Base-by-base conservation (phyloP, 495 filamentous ascomycete species). In the Platismatia glauca region DNA sequence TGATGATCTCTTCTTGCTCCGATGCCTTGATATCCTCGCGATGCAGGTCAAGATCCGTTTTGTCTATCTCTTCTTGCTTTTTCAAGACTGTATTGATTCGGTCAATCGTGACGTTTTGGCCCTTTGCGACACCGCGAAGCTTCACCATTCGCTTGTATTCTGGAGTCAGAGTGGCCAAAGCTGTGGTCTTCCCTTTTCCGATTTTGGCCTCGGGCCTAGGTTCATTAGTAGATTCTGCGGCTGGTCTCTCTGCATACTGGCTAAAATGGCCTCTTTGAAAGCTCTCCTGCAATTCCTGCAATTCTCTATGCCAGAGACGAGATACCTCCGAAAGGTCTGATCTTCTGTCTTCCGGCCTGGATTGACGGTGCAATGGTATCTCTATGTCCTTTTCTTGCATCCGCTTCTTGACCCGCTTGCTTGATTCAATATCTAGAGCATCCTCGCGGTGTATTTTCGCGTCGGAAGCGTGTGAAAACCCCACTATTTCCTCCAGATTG, bases 401-500 rank as follows among this genome's bases (percentile, higher is more conserved):
- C 33, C 72, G 62, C 59, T 77, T 67, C 7, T 75, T 67, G 38
- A 79, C 75, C 24, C 72, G 71, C 15, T 71, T 67, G 8, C 74
- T 69, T 46, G 69, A 75, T 12, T 72, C 63, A 0, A 73, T 27
- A 0, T 76, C 61, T 20, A 73, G 46, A 24, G 72, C 64, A 63
- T 67, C 71, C 22, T 71, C 68, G 31, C 75, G 78, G 27, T 62
- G 58, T n/a, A 46, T 61, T 37, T 64, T 39, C 59, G 67, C 70
- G 0, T 58, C 9, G 27, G 48, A 52, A 15, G 65, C 55, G 18
- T 53, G 46, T 16, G 69, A 64, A 5, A 63, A 58, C 22, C 70
- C 71, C 2, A 77, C 82, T 48, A 86, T 68, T 60, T 82, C 75
- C 16, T 79, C 72, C 6, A 79, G 67, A 37, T 79, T 74, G 55